phyloP scores from a whole-genome alignment of 106 monocot genomes.

The Dioscorea dumetorum region DNA sequence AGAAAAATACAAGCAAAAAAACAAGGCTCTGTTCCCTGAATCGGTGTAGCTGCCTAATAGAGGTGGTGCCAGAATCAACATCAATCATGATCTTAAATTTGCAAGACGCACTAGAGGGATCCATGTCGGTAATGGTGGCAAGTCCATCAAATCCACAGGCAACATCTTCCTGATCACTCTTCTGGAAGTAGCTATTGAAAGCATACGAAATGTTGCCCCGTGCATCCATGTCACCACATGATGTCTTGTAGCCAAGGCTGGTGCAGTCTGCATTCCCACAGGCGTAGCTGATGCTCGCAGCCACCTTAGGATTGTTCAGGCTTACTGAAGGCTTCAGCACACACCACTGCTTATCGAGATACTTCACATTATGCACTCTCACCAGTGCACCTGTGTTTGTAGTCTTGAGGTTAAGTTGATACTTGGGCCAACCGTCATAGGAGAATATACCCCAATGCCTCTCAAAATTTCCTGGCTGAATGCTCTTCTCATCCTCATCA shows the following conservation, averaged over 20 bases:
- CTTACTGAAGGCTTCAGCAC: constrained; percentile 55
- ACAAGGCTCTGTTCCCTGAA: background rate
- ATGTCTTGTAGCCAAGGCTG: constrained; percentile 73
- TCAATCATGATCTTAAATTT: constrained; percentile 67
- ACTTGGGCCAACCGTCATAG: constrained; percentile 65
- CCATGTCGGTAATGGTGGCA: constrained; percentile 35
- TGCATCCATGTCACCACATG: constrained; percentile 53
- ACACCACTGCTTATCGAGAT: constrained; percentile 69
- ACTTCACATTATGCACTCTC: constrained; percentile 40
- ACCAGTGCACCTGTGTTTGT: constrained; percentile 27
- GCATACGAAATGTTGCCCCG: constrained; percentile 81
- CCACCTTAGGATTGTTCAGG: constrained; percentile 39
- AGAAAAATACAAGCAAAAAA: background rate
- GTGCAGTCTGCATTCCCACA: constrained; percentile 77
- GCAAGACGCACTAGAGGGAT: constrained; percentile 59
- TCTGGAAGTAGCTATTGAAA: constrained; percentile 88
- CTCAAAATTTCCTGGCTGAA: constrained; percentile 83
- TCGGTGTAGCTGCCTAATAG: background rate
- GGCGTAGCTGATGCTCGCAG: constrained; percentile 57
- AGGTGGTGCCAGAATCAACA: constrained; percentile 5
- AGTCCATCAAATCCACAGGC: constrained; percentile 61
- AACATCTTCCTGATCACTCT: constrained; percentile 66
- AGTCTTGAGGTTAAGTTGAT: constrained; percentile 36
- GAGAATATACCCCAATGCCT: constrained; percentile 81
- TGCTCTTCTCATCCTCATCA: constrained; percentile 84